These are phyloP conservation scores for Phytophthora fragariaefolia DNA, from an alignment of 352 stramenopile genomes.

Conservation along the genomic window DNA sequence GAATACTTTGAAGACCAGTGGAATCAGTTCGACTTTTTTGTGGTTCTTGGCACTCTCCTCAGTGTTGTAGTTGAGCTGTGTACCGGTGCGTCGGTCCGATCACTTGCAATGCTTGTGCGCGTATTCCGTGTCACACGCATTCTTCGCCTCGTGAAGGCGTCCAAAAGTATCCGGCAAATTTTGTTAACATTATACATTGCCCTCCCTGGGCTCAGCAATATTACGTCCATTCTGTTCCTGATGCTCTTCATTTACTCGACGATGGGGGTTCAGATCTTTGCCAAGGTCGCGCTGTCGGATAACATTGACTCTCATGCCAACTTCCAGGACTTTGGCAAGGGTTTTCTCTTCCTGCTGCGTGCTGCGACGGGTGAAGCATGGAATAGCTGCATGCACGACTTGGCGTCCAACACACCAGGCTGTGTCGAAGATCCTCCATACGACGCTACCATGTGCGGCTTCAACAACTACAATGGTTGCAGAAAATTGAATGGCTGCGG, in stretches of 20 bases:
- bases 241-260: constrained; percentile 95
- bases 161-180: constrained; percentile 89
- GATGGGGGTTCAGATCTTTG: constrained; percentile 94
- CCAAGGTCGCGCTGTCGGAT: constrained; percentile 73
- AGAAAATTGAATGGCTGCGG: constrained; percentile 82
- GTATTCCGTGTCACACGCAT: constrained; percentile 92
- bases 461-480: constrained; percentile 71
- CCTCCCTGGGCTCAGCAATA: constrained; percentile 91
- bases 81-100: constrained; percentile 64
- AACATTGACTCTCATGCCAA: constrained; percentile 91
- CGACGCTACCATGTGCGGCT: constrained; percentile 74
- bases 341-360: constrained; percentile 90
- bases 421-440: constrained; percentile 72
- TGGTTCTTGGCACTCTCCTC: constrained; percentile 69
- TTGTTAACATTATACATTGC: constrained; percentile 92
- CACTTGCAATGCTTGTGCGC: constrained; percentile 88
- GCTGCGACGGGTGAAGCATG: constrained; percentile 94
- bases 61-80: constrained; percentile 69
- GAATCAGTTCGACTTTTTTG: constrained; percentile 92
- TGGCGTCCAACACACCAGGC: constrained; percentile 43
- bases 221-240: constrained; percentile 91
- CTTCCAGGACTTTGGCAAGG: constrained; percentile 93
- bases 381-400: constrained; percentile 94
- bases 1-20: constrained; percentile 88
- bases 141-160: constrained; percentile 83